Percentiles rank a stretch among this genome's conserved stretches.
These are phyloP conservation scores for Begonia fuchsioides DNA, from an alignment of 306 rosid genomes.

Conservation along the genomic window DNA sequence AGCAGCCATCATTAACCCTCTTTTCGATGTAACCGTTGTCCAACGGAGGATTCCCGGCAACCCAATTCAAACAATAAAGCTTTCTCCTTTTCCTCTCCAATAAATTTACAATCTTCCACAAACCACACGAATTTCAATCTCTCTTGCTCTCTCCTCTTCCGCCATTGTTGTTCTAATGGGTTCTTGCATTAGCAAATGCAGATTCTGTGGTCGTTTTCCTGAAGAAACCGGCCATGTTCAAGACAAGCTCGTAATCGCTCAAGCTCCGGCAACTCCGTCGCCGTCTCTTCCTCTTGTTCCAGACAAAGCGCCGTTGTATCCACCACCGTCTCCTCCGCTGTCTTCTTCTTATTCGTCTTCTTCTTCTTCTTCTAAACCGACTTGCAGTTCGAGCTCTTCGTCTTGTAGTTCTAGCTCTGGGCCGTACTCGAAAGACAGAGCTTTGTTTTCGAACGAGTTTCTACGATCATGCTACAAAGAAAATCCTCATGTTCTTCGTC, in stretches of 20 bases:
- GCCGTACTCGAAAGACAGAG: constrained; percentile 27
- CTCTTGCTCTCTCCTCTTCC: not conserved
- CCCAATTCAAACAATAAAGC: constrained; percentile 38
- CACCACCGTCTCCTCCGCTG: constrained; percentile 44
- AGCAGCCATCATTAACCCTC: not conserved
- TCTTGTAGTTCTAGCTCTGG: constrained; percentile 31
- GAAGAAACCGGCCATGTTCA: constrained; percentile 9
- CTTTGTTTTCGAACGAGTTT: constrained; percentile 60
- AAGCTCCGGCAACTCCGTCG: constrained; percentile 16
- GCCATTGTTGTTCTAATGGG: constrained; percentile 31
- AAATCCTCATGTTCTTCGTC: constrained; percentile 50
- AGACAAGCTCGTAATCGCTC: constrained; percentile 42
- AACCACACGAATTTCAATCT: constrained; percentile 1
- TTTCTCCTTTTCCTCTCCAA: constrained; percentile 21
- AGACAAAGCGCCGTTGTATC: constrained; percentile 35
- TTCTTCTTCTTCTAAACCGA: constrained; percentile 19
- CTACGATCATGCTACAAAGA: constrained; percentile 51
- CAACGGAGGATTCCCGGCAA: constrained; percentile 80
- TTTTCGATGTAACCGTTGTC: constrained; percentile 39
- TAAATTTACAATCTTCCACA: constrained; percentile 9
- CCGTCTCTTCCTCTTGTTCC: constrained; percentile 7
- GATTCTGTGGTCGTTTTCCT: constrained; percentile 21
- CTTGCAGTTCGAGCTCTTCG: constrained; percentile 19
- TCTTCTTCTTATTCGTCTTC: constrained; percentile 44
- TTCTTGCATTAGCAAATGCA: constrained; percentile 89